phyloP scores from a whole-genome alignment of 164 flowering plant genomes.

The Cinnamomum chago region DNA sequence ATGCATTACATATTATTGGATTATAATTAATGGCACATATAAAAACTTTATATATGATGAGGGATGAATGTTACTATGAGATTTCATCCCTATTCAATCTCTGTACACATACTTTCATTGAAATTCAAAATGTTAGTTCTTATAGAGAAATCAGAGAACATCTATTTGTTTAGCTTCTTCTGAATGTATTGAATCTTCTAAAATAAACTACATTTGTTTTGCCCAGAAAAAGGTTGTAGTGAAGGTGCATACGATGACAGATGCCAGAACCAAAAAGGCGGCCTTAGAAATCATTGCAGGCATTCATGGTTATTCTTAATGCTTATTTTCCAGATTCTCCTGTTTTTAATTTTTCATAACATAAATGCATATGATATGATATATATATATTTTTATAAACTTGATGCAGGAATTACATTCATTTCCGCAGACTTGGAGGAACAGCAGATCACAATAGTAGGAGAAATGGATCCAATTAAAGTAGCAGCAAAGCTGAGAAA shows the following conservation, averaged over 20 bases:
- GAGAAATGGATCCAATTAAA: slow-evolving; percentile 8
- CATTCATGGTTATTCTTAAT: background rate
- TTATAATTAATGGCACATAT: no score
- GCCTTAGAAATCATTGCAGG: background rate
- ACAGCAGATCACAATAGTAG: slow-evolving; percentile 5
- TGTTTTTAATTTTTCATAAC: background rate
- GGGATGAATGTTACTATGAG: no score
- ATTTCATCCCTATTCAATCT: no score
- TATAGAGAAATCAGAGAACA: no score
- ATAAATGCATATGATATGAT: background rate
- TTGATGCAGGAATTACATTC: slow-evolving; percentile 7
- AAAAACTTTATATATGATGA: no score
- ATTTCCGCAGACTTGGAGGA: slow-evolving; percentile 8
- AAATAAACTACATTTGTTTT: no score
- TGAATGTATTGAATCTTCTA: no score
- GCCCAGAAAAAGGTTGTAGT: background rate
- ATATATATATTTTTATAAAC: background rate
- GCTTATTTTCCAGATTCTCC: background rate
- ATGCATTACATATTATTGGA: no score
- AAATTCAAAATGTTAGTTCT: no score
- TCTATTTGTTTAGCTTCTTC: no score
- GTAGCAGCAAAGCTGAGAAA: background rate
- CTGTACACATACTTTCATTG: no score
- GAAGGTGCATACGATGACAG: background rate
- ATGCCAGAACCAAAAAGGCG: background rate